Evolutionary conservation across 2,329 filamentous ascomycete genomes (phyloP), one percentile per base, ranked within the genome.

Genomic region (Aspergillus novofumigatus): DNA sequence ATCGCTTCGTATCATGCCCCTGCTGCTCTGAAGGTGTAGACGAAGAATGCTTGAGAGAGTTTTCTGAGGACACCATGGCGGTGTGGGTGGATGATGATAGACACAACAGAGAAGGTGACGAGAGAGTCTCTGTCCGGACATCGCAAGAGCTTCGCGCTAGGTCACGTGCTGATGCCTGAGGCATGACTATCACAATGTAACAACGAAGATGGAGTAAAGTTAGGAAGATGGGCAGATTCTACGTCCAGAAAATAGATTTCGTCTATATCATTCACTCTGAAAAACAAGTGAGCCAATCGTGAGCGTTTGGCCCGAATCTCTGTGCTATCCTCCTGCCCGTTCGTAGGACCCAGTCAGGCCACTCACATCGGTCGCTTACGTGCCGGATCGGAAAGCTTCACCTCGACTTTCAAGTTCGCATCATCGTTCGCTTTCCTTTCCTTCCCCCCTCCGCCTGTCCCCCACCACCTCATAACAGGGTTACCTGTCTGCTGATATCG

Each of bases 381-480:
- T 67, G 67, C 69, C 69, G 64, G 65, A 65, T 66, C 69, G 68
- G 67, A 69, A 71, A 70, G 69, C 69, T 71, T 69, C 68, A 70
- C 69, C 53, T 64, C 59, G 56, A 62, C 60, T 61, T 61, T 56
- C 58, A 56, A 53, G 58, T 61, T 69, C 67, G 69, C 66, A 63
- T 69, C 69, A 63, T 59, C 58, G 55, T 58, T 57, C 48, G 53
- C 54, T 63, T 57, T 58, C 59, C 59, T 60, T 64, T 60, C 55
- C 59, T 62, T 60, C 60, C 58, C 58, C 55, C 62, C 54, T 61
- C 57, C 51, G 62, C 55, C 55, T 59, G 59, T 56, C 53, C 49
- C 53, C 59, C 59, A 60, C 59, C 62, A 64, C 60, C 59, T 51
- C 56, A 51, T 64, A 63, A 64, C 66, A 67, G 65, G 59, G 59